Evolutionary conservation across 176 grass and related monocot species (phyloP), one percentile per base, ranked within the genome.

Genomic region (Secale cereale): DNA sequence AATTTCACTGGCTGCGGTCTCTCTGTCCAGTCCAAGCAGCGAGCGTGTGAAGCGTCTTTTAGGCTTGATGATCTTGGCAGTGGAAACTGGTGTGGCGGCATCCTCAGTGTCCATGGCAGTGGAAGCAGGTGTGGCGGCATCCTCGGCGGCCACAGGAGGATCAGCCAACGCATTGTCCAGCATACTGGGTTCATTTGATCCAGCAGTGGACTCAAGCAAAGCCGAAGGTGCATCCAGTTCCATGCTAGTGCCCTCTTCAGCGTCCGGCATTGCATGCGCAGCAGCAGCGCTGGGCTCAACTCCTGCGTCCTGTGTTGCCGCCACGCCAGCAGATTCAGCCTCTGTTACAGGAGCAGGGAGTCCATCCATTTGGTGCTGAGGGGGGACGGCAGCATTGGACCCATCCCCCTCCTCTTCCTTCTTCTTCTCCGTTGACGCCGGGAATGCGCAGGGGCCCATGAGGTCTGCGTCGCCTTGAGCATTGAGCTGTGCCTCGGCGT

Each of bases 1-100:
- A 74, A 45, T 70, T 88, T 6, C 56, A 70, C 19, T 65, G 35
- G 52, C 1, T 64, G 52, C n/a, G 1, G 56, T 12, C 10, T 79
- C 84, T 65, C 82, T 74, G 5, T 85, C 86, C 65, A 65, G 52
- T 73, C 66, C 81, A 65, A 91, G 86, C 50, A 78, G 27, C 0
- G 90, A 88, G 11, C 90, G 78, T 33, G 82, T 91, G 82, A 91
- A 88, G 56, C 90, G 82, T 50, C 90, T 85, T 27, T 28, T 22
- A 29, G 64, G 73, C 78, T 78, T 88, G 25, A 52, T 19, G 25
- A 17, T 52, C 48, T 52, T 52, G 16, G 52, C 52, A 57, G 7
- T 57, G 52, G 52, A 57, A 57, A 3, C 19, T 22, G 52, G 19
- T 57, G 52, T 57, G 19, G 52, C 52, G 52, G 17, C 52, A 57